Evolutionary conservation across 2,329 filamentous ascomycete species (phyloP).

Genomic region (Paraphaeosphaeria sporulosa): DNA sequence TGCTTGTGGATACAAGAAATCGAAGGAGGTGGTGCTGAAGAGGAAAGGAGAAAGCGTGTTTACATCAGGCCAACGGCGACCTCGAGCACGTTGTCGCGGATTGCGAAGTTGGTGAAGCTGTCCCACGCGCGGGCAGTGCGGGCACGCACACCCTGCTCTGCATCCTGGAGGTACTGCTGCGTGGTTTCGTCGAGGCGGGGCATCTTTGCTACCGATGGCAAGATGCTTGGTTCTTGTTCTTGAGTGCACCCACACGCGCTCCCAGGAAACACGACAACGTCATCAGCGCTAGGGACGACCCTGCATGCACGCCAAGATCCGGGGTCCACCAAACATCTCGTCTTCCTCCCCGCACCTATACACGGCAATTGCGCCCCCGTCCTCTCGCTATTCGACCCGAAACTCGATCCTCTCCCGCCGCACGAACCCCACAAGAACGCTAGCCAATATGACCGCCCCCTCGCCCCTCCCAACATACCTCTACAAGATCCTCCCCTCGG

Average conservation of each 20-base stretch:
- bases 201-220: conserved; percentile 23
- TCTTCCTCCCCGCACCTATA: no score
- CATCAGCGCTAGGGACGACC: conserved; percentile 2
- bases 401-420: not conserved
- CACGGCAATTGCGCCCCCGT: not conserved
- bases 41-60: not conserved
- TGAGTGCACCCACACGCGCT: not conserved
- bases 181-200: conserved; percentile 42
- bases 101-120: conserved; percentile 75
- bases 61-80: conserved; percentile 79
- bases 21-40: no score
- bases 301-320: conserved; percentile 4
- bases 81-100: conserved; percentile 77
- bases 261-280: not conserved
- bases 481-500: conserved; percentile 67
- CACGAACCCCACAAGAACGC: not conserved
- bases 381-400: not conserved
- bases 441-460: conserved; percentile 37
- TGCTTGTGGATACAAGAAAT: not conserved
- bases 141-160: conserved; percentile 54
- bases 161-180: conserved; percentile 56
- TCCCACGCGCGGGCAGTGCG: conserved; percentile 62
- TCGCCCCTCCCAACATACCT: conserved; percentile 49
- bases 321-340: not conserved
- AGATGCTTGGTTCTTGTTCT: not conserved